Evolutionary conservation across 371 early-diverging fungal genomes (phyloP).

Genomic region (Rhizopus arrhizus): DNA sequence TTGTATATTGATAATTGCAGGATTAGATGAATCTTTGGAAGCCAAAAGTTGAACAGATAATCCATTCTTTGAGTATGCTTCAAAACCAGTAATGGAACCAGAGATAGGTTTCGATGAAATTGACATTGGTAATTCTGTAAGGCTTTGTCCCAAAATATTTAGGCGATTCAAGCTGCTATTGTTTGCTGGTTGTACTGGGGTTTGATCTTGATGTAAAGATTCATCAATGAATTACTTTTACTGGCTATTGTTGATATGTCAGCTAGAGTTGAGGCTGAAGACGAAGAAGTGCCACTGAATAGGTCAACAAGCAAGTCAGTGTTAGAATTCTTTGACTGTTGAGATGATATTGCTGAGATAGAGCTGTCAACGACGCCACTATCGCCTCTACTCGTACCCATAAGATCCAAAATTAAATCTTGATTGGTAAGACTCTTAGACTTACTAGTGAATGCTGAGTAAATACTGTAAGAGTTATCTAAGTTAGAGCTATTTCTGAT

Average conservation of each 20-base stretch:
- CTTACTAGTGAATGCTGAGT: constrained; percentile 25
- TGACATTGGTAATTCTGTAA: not conserved
- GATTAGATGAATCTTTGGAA: constrained; percentile 58
- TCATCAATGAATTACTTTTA: constrained; percentile 29
- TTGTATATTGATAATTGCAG: constrained; percentile 65
- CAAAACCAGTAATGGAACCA: constrained; percentile 40
- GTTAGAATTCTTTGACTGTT: constrained; percentile 45
- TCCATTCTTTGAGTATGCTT: constrained; percentile 79
- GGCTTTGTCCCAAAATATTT: constrained; percentile 21
- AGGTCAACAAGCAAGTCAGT: constrained; percentile 83
- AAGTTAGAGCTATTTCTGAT: constrained; percentile 30
- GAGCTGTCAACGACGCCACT: constrained; percentile 29
- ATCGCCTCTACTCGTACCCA: constrained; percentile 63
- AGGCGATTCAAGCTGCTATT: constrained; percentile 13
- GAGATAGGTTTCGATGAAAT: constrained; percentile 2
- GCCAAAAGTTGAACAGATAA: constrained; percentile 72
- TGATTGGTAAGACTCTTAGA: constrained; percentile 57
- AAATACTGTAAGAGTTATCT: constrained; percentile 33
- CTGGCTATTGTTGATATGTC: constrained; percentile 24
- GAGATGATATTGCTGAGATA: constrained; percentile 22
- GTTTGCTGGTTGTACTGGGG: constrained; percentile 4
- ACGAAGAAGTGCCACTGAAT: constrained; percentile 57
- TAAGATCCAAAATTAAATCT: constrained; percentile 75
- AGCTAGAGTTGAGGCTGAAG: constrained; percentile 32
- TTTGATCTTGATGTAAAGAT: constrained; percentile 45